Percentiles rank a stretch among this genome's conserved stretches.
These are phyloP conservation scores for Russula virescens DNA, from an alignment of 768 basidiomycete species.

Conservation along the genomic window DNA sequence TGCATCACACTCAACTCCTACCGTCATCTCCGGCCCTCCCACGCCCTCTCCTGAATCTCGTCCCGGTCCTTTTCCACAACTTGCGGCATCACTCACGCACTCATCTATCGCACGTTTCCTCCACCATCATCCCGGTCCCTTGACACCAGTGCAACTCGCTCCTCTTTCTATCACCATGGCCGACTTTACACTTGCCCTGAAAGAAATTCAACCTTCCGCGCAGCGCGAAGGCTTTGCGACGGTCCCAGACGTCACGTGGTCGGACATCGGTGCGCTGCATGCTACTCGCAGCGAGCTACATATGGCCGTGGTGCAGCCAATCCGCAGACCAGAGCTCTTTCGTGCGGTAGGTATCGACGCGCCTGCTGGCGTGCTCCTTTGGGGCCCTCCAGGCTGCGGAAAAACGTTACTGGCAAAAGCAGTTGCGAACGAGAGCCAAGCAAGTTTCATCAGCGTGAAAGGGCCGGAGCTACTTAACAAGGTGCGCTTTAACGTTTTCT, in stretches of 20 bases:
- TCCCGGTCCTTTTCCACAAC: conserved; percentile 31
- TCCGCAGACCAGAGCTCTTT: conserved; percentile 85
- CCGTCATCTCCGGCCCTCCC: background rate
- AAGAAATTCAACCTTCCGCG: conserved; percentile 89
- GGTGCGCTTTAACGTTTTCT: conserved; percentile 37
- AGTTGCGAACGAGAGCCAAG: conserved; percentile 91
- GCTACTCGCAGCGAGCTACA: conserved; percentile 84
- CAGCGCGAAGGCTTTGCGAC: conserved; percentile 98
- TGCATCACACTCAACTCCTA: conserved; percentile 8
- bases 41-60: conserved; percentile 13
- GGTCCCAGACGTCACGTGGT: conserved; percentile 92
- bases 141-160: conserved; percentile 71
- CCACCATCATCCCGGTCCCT: conserved; percentile 73
- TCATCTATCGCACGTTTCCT: conserved; percentile 86
- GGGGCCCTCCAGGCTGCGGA: conserved; percentile 98
- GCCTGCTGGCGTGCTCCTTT: conserved; percentile 90
- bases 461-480: conserved; percentile 97
- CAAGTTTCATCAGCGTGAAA: conserved; percentile 97
- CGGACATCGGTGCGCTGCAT: conserved; percentile 90
- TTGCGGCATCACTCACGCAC: conserved; percentile 35
- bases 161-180: conserved; percentile 73
- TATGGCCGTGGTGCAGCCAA: conserved; percentile 97
- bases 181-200: conserved; percentile 80
- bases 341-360: conserved; percentile 83
- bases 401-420: conserved; percentile 98